Evolutionary conservation across 1,139 yeast genomes (phyloP).

Genomic region (Candida buenavistaensis): DNA sequence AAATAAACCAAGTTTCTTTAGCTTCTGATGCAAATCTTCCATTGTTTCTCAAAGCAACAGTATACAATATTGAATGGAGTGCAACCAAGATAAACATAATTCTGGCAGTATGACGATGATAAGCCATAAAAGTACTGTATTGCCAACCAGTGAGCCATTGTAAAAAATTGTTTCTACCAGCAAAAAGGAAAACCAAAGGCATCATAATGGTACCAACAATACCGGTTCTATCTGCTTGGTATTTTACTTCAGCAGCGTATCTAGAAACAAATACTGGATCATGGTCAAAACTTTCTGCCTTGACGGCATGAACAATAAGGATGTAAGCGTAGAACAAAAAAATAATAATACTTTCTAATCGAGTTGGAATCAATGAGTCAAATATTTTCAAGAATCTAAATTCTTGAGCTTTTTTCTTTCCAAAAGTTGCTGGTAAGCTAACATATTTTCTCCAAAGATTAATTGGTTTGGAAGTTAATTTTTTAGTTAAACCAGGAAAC

Average conservation of each 20-base stretch:
- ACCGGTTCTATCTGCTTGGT: constrained; percentile 34
- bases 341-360: constrained; percentile 21
- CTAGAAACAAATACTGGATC: constrained; percentile 26
- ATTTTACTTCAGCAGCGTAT: constrained; percentile 23
- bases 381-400: constrained; percentile 19
- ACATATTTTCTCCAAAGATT: constrained; percentile 28
- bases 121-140: constrained; percentile 35
- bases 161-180: constrained; percentile 44
- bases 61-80: constrained; percentile 44
- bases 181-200: constrained; percentile 39
- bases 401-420: constrained; percentile 24
- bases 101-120: constrained; percentile 42
- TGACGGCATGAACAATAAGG: constrained; percentile 34
- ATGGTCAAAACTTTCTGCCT: constrained; percentile 18
- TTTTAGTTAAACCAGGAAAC: constrained; percentile 24
- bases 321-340: constrained; percentile 45
- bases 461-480: constrained; percentile 23
- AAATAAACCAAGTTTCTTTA: constrained; percentile 23
- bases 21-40: constrained; percentile 16
- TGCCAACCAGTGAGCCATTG: constrained; percentile 42
- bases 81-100: constrained; percentile 26
- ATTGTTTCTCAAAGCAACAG: constrained; percentile 17
- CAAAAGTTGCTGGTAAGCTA: constrained; percentile 29
- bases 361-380: constrained; percentile 26
- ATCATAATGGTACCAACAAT: constrained; percentile 28